phyloP scores from a whole-genome alignment of 805 yeast species.

The Kazachstania martiniae region DNA sequence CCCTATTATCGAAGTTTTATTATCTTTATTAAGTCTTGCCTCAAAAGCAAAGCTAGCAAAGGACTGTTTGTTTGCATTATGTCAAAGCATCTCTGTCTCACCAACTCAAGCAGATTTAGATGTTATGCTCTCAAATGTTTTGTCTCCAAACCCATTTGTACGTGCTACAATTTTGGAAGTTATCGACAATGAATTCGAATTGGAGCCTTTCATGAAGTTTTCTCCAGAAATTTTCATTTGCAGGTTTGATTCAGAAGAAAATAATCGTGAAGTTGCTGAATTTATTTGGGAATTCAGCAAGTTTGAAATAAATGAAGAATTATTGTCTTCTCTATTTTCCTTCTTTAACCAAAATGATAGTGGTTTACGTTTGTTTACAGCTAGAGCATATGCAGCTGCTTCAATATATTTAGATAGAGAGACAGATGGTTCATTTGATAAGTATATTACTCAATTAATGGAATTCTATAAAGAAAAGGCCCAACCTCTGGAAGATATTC shows the following conservation, averaged over 20 bases:
- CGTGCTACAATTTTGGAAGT: constrained; percentile 74
- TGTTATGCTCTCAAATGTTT: constrained; percentile 43
- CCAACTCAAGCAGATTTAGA: constrained; percentile 46
- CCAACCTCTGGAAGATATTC: constrained; percentile 63
- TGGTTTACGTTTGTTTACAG: constrained; percentile 63
- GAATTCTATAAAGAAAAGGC: constrained; percentile 48
- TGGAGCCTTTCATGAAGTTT: constrained; percentile 32
- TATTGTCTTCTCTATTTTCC: constrained; percentile 37
- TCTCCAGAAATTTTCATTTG: constrained; percentile 71
- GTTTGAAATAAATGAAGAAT: constrained; percentile 28
- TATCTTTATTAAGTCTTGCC: constrained; percentile 61
- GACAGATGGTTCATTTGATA: constrained; percentile 18
- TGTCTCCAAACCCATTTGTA: constrained; percentile 59
- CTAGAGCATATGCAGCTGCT: constrained; percentile 52
- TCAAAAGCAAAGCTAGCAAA: constrained; percentile 72
- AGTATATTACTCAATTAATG: constrained; percentile 36
- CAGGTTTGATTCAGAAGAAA: constrained; percentile 58
- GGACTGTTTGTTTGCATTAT: constrained; percentile 68
- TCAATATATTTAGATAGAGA: constrained; percentile 33
- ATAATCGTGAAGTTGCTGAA: constrained; percentile 52
- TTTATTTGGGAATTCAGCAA: constrained; percentile 81
- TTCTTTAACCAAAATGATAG: constrained; percentile 47
- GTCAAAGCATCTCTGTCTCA: constrained; percentile 64
- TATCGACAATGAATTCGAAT: constrained; percentile 68
- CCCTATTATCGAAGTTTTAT: constrained; percentile 47